Evolutionary conservation across 148 eudicot species (phyloP), one percentile per base, ranked within the genome.

Genomic region (Polygonum aviculare): DNA sequence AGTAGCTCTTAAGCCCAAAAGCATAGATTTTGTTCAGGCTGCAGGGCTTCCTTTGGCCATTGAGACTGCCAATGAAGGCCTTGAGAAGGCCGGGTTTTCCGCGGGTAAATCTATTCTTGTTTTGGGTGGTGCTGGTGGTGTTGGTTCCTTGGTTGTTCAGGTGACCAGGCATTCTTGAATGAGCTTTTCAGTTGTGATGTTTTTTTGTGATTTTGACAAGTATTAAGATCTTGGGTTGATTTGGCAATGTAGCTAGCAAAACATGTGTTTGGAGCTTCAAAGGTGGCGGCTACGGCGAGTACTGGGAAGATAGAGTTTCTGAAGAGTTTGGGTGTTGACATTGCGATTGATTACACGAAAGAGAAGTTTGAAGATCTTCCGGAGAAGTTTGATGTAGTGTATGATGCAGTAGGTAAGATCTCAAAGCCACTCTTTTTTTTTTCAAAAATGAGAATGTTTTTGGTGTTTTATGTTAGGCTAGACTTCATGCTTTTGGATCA

Each of bases 241-340:
- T 35, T 78, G 52, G 14, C 10, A 45, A 31, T 69, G 84, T 88
- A 95, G 99, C 80, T 93, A 7, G 99, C 99, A 2, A 95, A 93
- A 75, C 92, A 93, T 63, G 97, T 93, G 38, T 93, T 92, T 84
- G 97, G 94, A 60, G 97, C 98, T 69, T 95, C 97, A 52, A 90
- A 76, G 83, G 94, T 92, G 26, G 98, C 97, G 73, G 98, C 98
- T 22, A 95, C 98, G n/a, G 84, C 98, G 52, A 95, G 98, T 85
- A 90, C 98, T 2, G 87, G 90, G 19, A 95, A 95, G 78, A 57
- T 85, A 67, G 98, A 92, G 7, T 75, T 95, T 74, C 76, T 95
- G 33, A 95, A 82, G 85, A 89, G 96, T 80, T 78, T 92, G 74
- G 98, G 98, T 12, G 96, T 81, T 19, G 98, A 95, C 85, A 78